These are phyloP conservation scores for Naganishia vishniacii DNA, from an alignment of 768 basidiomycete species.

Conservation along the genomic window DNA sequence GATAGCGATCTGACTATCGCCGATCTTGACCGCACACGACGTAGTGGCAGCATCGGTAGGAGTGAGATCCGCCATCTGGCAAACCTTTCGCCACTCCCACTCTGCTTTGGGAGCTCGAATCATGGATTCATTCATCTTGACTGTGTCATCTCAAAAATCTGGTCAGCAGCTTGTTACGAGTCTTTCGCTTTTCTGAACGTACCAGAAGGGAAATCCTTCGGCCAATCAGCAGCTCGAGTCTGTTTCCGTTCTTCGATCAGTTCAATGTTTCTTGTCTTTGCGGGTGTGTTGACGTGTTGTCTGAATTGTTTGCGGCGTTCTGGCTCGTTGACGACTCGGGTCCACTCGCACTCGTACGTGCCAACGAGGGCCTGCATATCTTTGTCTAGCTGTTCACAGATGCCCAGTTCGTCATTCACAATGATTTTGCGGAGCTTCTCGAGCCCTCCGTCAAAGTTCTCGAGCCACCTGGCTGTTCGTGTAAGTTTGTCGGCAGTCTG, in stretches of 20 bases:
- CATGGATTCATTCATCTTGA: slow-evolving; percentile 52
- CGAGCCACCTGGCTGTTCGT: slow-evolving; percentile 70
- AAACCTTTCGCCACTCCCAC: slow-evolving; percentile 61
- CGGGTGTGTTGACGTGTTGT: slow-evolving; percentile 62
- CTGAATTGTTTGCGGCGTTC: slow-evolving; percentile 55
- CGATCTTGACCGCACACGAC: slow-evolving; percentile 35
- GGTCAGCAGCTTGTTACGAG: background rate
- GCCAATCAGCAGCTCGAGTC: slow-evolving; percentile 63
- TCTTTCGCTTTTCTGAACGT: background rate
- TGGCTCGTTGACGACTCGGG: slow-evolving; percentile 57
- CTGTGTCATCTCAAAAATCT: slow-evolving; percentile 1
- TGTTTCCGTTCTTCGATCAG: slow-evolving; percentile 61
- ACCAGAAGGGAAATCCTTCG: slow-evolving; percentile 54
- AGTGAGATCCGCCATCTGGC: slow-evolving; percentile 54
- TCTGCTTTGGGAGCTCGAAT: slow-evolving; percentile 53
- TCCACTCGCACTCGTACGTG: slow-evolving; percentile 68
- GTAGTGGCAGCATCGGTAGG: slow-evolving; percentile 55
- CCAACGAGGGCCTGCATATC: slow-evolving; percentile 64
- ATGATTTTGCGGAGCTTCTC: slow-evolving; percentile 63
- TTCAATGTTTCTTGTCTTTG: slow-evolving; percentile 49
- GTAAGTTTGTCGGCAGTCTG: slow-evolving; percentile 65
- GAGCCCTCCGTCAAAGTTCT: slow-evolving; percentile 64
- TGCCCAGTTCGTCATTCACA: slow-evolving; percentile 65
- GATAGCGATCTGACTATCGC: slow-evolving; percentile 60
- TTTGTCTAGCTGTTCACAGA: slow-evolving; percentile 63